Percentiles rank a stretch among this genome's conserved stretches.
Conservation (phyloP, 768 basidiomycete genomes). For the Naganishia randhawae region DNA sequence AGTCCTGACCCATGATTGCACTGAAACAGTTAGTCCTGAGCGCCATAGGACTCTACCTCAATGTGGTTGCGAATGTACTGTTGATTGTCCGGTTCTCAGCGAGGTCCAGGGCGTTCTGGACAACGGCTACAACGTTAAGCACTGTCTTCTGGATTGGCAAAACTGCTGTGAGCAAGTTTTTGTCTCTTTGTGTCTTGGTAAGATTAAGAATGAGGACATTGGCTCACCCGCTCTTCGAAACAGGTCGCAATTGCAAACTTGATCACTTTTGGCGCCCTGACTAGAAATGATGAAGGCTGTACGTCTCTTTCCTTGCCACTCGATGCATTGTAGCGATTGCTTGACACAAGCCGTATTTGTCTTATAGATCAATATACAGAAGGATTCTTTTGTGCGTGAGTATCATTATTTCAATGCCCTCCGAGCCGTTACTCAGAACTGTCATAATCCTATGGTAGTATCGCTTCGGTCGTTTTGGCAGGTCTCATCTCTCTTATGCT, state of each 20-base stretch:
- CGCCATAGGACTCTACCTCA: constrained; percentile 43
- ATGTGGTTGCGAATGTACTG: constrained; percentile 48
- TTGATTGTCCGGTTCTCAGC: constrained; percentile 49
- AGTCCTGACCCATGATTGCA: constrained; percentile 6
- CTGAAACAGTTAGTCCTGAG: constrained; percentile 33
- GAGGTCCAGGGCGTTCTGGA: constrained; percentile 35
- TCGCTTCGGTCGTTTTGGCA: constrained; percentile 27
- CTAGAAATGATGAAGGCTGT: constrained; percentile 36
- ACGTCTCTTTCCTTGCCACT: constrained; percentile 8
- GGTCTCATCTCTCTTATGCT: constrained; percentile 27
- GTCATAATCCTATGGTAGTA: not conserved
- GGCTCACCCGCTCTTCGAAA: constrained; percentile 18
- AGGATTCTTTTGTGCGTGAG: constrained; percentile 35
- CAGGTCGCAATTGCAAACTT: constrained; percentile 46
- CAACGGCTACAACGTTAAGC: constrained; percentile 34
- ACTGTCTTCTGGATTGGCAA: constrained; percentile 48
- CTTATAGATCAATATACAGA: constrained; percentile 28
- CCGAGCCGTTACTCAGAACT: not conserved
- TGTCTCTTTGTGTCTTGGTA: not conserved
- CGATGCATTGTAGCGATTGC: not conserved
- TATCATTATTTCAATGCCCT: not conserved
- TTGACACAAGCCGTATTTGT: not conserved
- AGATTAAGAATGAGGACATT: constrained; percentile 19
- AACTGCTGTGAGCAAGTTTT: constrained; percentile 31
- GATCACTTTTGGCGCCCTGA: constrained; percentile 36